A percentile compares a stretch with the other conserved stretches of the same genome.
Conservation (phyloP, 108 stramenopile genomes). For the Nannochloropsis salina region DNA sequence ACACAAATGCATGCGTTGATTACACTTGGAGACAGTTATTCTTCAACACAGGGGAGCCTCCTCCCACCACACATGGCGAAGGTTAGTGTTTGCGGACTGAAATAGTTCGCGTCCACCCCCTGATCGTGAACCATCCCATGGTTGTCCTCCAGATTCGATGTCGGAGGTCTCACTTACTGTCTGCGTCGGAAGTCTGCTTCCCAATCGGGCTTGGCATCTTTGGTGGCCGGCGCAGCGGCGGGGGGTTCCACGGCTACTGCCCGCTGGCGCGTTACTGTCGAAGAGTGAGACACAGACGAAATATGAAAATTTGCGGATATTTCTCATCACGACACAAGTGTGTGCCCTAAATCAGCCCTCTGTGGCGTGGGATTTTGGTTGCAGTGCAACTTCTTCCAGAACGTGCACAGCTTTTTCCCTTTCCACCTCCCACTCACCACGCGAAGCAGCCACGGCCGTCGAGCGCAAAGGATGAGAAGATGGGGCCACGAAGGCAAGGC, state of each 20-base stretch:
- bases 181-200: conserved; percentile 59
- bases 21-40: no score
- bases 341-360: not conserved
- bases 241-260: not conserved
- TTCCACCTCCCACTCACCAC: not conserved
- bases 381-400: no score
- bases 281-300: not conserved
- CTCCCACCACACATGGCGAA: no score
- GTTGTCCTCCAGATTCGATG: no score
- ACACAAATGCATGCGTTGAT: no score
- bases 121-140: no score
- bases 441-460: not conserved
- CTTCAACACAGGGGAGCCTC: no score
- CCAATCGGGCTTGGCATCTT: conserved; percentile 39
- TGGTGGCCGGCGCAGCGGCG: not conserved
- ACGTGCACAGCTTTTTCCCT: not conserved
- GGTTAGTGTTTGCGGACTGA: no score
- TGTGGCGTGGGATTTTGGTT: not conserved
- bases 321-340: not conserved
- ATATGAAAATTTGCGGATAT: not conserved
- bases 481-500: not conserved
- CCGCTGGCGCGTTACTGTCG: not conserved
- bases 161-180: not conserved
- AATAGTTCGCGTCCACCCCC: no score
- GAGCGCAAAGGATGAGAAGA: not conserved